Evolutionary conservation across 2,329 filamentous ascomycete species (phyloP), one percentile per base, ranked within the genome.

Genomic region (Ilyonectria mors-panacis): DNA sequence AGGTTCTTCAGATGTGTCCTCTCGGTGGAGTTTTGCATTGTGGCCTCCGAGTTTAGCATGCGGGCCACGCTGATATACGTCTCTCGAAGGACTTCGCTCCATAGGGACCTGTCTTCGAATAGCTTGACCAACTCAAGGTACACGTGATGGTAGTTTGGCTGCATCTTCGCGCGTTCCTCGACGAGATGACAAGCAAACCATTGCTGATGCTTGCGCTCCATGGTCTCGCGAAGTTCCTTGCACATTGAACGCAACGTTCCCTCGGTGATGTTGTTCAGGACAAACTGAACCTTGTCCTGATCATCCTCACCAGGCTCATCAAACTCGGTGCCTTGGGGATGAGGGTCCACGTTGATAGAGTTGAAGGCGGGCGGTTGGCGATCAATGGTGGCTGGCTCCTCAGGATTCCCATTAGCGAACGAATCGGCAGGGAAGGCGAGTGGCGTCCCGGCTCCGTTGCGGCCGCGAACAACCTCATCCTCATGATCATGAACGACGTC

Each of bases 151-250:
- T 97, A 98, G 80, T 99, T 99, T 6, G 95, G 95, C 78, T 99
- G 95, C 85, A 97, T 92, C 81, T 98, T 98, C 35, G 95, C 97
- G 51, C 97, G 94, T 78, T 98, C 94, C 77, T 98, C 95, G 3
- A 99, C 96, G 10, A 99, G 86, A 77, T 98, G 97, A 54, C 91
- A 91, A 7, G 97, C 96, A 77, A 99, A 99, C 96, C 96, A 99
- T 77, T 97, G 94, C 76, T 97, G 93, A 78, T 98, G 92, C 72
- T 91, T 91, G 59, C 92, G 89, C 57, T 94, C 91, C 54, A 99
- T 83, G 50, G 93, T 90, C 44, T 94, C 91, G 56, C 90, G 91
- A 42, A 99, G 88, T 72, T 98, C 94, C 59, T 87, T 87, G 75
- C 95, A 92, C 81, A 98, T 98, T 45, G 92, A 88, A 59, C 93